These are phyloP conservation scores for Botrytis deweyae DNA, from an alignment of 2,329 filamentous ascomycete genomes.

Conservation along the genomic window DNA sequence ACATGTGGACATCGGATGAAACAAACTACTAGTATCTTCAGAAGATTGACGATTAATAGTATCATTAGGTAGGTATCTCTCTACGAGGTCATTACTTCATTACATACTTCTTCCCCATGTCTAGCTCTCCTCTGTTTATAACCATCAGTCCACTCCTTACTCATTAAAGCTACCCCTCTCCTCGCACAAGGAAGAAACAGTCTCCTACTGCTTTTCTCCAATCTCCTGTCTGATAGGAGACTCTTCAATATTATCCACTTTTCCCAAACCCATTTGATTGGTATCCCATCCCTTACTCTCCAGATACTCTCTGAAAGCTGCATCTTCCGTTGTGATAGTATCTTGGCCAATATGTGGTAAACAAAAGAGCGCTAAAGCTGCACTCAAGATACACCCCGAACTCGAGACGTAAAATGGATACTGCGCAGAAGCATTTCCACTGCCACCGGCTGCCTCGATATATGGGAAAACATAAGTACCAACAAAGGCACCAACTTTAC, in stretches of 20 bases:
- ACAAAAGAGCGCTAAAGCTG: constrained; percentile 62
- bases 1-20: background rate
- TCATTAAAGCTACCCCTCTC: too few species aligned
- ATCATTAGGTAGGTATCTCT: background rate
- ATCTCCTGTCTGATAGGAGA: background rate
- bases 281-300: constrained; percentile 75
- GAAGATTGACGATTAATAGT: background rate
- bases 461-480: constrained; percentile 81
- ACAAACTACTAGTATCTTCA: background rate
- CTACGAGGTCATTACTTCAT: background rate
- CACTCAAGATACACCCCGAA: constrained; percentile 72
- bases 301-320: constrained; percentile 71
- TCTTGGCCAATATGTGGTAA: constrained; percentile 81
- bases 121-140: background rate
- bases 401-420: constrained; percentile 90
- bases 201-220: constrained; percentile 9
- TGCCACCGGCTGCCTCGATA: constrained; percentile 60
- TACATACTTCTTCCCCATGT: background rate
- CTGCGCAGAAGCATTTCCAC: constrained; percentile 64
- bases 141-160: too few species aligned
- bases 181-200: background rate
- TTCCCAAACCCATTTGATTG: constrained; percentile 49
- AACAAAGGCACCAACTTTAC: constrained; percentile 81
- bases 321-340: constrained; percentile 77
- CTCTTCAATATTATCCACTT: constrained; percentile 27